These are phyloP conservation scores for Hibiscus tridactylites DNA, from an alignment of 345 rosid species.

Conservation along the genomic window DNA sequence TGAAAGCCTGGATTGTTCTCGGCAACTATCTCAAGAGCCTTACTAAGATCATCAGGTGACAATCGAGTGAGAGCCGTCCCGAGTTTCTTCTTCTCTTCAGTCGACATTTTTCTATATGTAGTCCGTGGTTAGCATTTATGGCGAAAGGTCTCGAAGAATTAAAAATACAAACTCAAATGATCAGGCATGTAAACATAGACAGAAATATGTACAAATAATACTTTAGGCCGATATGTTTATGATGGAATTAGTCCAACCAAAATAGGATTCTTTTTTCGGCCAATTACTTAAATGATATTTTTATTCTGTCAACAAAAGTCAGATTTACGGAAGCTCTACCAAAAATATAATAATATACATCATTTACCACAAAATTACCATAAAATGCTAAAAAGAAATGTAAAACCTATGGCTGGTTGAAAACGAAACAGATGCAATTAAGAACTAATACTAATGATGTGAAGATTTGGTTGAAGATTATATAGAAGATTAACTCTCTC, in stretches of 20 bases:
- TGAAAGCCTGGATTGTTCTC: conserved; percentile 56
- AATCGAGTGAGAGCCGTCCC: conserved; percentile 46
- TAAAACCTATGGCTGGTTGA: background rate
- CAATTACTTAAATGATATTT: background rate
- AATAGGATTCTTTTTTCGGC: background rate
- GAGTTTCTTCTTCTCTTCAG: conserved; percentile 62
- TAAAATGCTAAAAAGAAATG: background rate
- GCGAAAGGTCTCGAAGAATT: background rate
- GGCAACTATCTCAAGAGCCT: conserved; percentile 69
- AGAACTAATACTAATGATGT: background rate
- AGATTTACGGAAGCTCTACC: background rate
- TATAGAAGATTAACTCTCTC: background rate
- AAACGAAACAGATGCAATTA: background rate
- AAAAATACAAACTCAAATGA: background rate
- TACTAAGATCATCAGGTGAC: conserved; percentile 51
- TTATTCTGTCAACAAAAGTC: background rate
- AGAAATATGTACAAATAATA: background rate
- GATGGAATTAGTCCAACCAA: background rate
- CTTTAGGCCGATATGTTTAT: background rate
- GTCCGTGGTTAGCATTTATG: background rate
- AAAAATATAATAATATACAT: background rate
- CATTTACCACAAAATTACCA: background rate
- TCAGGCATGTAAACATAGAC: background rate
- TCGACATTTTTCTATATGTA: conserved; percentile 41
- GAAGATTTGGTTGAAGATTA: background rate